Evolutionary conservation across 805 yeast genomes (phyloP).

Genomic region (Lipomyces lipofer): DNA sequence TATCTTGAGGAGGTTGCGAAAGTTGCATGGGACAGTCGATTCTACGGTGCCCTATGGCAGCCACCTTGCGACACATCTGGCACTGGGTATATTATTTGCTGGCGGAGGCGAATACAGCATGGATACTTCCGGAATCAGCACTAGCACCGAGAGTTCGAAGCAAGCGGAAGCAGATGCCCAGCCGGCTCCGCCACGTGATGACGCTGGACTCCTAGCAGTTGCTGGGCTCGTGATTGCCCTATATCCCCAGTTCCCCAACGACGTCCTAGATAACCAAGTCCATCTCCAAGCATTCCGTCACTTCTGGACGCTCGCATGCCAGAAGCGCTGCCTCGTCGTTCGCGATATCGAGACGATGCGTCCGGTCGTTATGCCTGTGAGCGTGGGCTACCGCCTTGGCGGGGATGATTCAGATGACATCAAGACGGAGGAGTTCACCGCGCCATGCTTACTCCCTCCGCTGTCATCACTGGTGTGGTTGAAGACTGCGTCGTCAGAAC

Average conservation of each 20-base stretch:
- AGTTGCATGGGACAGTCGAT: slow-evolving; percentile 56
- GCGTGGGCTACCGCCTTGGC: slow-evolving; percentile 40
- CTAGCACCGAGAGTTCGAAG: neutral
- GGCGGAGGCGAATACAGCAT: slow-evolving; percentile 94
- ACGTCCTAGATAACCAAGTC: slow-evolving; percentile 48
- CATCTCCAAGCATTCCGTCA: slow-evolving; percentile 84
- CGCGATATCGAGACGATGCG: slow-evolving; percentile 64
- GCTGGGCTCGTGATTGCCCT: slow-evolving; percentile 72
- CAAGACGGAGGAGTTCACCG: slow-evolving; percentile 10
- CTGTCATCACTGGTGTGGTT: slow-evolving; percentile 10
- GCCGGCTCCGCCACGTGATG: neutral
- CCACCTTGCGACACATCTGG: slow-evolving; percentile 74
- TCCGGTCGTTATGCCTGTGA: slow-evolving; percentile 42
- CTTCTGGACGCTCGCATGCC: slow-evolving; percentile 85
- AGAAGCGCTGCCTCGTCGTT: slow-evolving; percentile 75
- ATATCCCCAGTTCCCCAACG: slow-evolving; percentile 68
- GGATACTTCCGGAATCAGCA: slow-evolving; percentile 44
- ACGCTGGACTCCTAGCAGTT: slow-evolving; percentile 50
- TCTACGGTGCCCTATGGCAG: slow-evolving; percentile 57
- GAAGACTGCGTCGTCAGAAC: slow-evolving; percentile 9
- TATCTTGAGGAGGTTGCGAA: slow-evolving; percentile 68
- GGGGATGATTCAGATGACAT: slow-evolving; percentile 29
- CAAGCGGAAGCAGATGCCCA: neutral
- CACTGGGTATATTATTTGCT: slow-evolving; percentile 81
- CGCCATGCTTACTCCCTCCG: slow-evolving; percentile 29